Percentiles rank a stretch among this genome's conserved stretches.
Conservation (phyloP, 345 rosid genomes). For the Arabidopsis suecica region DNA sequence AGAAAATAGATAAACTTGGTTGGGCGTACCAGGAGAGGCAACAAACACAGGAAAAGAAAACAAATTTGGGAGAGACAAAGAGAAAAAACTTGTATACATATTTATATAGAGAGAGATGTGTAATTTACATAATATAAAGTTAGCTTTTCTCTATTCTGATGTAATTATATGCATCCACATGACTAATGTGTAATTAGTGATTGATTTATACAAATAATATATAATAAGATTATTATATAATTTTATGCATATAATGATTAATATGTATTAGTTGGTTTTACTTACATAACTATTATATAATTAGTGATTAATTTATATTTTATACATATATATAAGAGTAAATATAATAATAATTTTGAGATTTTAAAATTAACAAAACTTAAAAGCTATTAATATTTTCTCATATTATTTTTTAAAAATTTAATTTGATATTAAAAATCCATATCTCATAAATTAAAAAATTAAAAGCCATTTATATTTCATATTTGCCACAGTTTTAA, state of each 20-base stretch:
- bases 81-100: too few relatives aligned
- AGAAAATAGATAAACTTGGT: conserved; percentile 24
- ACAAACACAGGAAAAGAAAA: conserved; percentile 17
- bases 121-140: too few relatives aligned
- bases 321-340: background rate
- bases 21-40: conserved; percentile 17
- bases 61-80: background rate
- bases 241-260: too few relatives aligned
- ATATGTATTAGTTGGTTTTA: background rate
- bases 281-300: background rate
- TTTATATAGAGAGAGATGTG: background rate
- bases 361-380: background rate
- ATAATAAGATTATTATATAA: too few relatives aligned
- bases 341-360: background rate
- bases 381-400: background rate
- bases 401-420: background rate
- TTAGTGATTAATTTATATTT: background rate
- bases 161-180: too few relatives aligned
- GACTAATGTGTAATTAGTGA: too few relatives aligned
- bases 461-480: too few relatives aligned
- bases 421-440: too few relatives aligned
- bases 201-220: too few relatives aligned
- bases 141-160: background rate
- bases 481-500: too few relatives aligned
- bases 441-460: too few relatives aligned